These are phyloP conservation scores for Umbelopsis vinacea DNA, from an alignment of 192 early-diverging fungal species.

Conservation along the genomic window DNA sequence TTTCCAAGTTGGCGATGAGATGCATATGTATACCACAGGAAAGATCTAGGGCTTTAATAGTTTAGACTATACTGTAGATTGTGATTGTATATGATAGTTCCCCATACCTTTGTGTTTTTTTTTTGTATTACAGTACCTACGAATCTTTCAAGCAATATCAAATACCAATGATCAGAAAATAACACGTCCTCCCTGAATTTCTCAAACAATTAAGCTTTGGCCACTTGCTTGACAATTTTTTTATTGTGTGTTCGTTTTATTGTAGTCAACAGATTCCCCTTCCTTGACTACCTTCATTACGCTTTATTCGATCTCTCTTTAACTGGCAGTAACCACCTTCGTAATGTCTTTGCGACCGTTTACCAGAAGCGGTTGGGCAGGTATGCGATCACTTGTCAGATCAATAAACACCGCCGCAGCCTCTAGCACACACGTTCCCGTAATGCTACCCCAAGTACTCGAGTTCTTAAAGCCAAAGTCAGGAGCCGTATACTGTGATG, in stretches of 20 bases:
- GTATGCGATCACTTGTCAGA: neutral
- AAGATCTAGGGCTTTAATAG: neutral
- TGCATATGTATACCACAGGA: conserved; percentile 8
- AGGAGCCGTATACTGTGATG: conserved; percentile 62
- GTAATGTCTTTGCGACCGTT: neutral
- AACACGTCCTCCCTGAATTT: no score
- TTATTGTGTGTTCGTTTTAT: no score
- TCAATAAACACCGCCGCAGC: neutral
- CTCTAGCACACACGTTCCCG: conserved; percentile 48
- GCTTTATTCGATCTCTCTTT: no score
- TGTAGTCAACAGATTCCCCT: no score
- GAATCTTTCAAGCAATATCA: no score
- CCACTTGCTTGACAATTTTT: no score
- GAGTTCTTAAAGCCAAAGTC: conserved; percentile 43
- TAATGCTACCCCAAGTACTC: conserved; percentile 54
- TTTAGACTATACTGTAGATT: conserved; percentile 20
- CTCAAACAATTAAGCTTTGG: no score
- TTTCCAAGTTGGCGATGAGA: neutral
- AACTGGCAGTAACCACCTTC: no score
- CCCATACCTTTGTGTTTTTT: neutral
- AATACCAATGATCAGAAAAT: no score
- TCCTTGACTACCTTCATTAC: no score
- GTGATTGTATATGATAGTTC: conserved; percentile 22
- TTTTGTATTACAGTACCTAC: neutral
- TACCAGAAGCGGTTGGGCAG: neutral